Evolutionary conservation across 78 protist genomes (phyloP).

Genomic region (Protostelium mycophagum): DNA sequence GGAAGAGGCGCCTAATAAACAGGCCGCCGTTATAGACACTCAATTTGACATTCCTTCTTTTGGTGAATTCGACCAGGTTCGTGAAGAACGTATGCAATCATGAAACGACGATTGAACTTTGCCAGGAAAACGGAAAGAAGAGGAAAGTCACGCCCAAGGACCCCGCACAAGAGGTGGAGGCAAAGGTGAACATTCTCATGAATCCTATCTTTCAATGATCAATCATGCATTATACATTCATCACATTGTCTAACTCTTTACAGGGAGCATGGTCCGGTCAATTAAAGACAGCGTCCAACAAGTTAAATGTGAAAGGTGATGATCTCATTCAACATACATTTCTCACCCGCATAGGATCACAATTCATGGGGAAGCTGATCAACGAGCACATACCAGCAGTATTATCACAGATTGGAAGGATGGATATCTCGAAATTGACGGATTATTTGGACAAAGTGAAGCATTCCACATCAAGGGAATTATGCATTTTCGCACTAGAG

Average conservation of each 20-base stretch:
- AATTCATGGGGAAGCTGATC: neutral
- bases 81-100: too few relatives aligned
- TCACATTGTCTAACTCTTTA: neutral
- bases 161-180: neutral
- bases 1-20: neutral
- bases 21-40: neutral
- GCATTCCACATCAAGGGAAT: neutral
- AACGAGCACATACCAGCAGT: neutral
- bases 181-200: neutral
- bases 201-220: too few relatives aligned
- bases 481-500: neutral
- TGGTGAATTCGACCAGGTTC: neutral
- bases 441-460: too few relatives aligned
- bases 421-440: neutral
- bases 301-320: neutral
- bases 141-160: neutral
- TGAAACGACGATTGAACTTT: too few relatives aligned
- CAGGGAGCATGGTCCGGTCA: neutral
- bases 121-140: too few relatives aligned
- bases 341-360: neutral
- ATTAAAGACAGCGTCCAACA: neutral
- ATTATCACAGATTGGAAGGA: neutral
- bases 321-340: neutral
- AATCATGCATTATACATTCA: too few relatives aligned
- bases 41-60: neutral